Evolutionary conservation across 495 filamentous ascomycete genomes (phyloP), one percentile per base, ranked within the genome.

Genomic region (Penicillium cataractarum): DNA sequence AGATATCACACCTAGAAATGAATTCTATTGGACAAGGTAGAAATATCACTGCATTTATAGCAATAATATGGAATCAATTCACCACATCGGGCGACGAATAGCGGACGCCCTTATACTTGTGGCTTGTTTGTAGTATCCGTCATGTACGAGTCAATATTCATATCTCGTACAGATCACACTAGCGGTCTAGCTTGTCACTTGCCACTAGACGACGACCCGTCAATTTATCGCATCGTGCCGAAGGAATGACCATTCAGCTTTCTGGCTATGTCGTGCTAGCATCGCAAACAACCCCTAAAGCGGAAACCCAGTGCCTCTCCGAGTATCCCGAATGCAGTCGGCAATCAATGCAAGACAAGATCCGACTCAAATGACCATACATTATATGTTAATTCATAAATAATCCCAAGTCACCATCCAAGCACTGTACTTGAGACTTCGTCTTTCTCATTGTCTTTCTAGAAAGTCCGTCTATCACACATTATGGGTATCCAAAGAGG

Each of bases 401-500:
- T 29, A 39, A 7, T 48, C 0, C 26, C 17, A n/a, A n/a, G n/a
- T n/a, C n/a, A 44, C 3, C 4, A 4, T 6, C 6, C 22, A 4
- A 17, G 9, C 32, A 50, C 12, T 7, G 39, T 40, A 1, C 49
- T 15, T 40, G 17, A 40, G 4, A 46, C 26, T 21, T 27, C 24
- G 46, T 12, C 32, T 57, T 52, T 39, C 19, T 53, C 42, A 22
- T 17, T 27, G 22, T 21, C 22, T 31, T 3, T 13, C 19, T 8
- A 35, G 6, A 39, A 19, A 8, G 51, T 55, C 27, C 53, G 22
- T 26, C 32, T 9, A 22, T 8, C 31, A 4, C 29, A 52, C 33
- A 60, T 24, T n/a, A 72, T 72, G 76, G 76, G 74, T 31, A 74
- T 75, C 24, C 71, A 71, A 64, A 65, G 61, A 24, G 69, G 67